phyloP scores from a whole-genome alignment of 345 rosid genomes.

The Syzygium aqueum region DNA sequence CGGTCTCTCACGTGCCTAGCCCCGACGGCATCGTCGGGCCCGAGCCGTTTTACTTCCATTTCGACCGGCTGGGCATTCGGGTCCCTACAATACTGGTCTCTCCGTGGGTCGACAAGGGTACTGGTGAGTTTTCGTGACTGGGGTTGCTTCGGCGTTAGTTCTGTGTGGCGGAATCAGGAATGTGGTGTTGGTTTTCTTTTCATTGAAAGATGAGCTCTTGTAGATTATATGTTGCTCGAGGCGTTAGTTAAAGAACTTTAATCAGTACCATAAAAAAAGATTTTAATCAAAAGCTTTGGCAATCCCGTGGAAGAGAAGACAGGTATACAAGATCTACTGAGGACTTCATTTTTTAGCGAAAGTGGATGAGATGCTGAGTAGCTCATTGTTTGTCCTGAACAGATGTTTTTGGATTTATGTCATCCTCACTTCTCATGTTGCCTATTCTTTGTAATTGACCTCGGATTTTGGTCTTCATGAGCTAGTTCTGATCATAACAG shows the following conservation, averaged over 20 bases:
- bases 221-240: neutral
- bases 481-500: neutral
- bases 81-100: conserved; percentile 81
- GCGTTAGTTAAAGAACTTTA: neutral
- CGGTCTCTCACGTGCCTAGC: conserved; percentile 65
- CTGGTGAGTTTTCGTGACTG: conserved; percentile 40
- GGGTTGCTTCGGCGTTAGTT: neutral
- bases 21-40: conserved; percentile 93
- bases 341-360: neutral
- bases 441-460: neutral
- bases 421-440: neutral
- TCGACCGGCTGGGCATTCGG: conserved; percentile 85
- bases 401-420: neutral
- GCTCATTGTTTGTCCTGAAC: neutral
- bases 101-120: conserved; percentile 92
- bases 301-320: neutral
- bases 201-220: neutral
- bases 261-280: neutral
- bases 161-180: neutral
- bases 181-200: neutral
- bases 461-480: neutral
- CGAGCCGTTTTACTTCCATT: conserved; percentile 85
- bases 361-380: neutral
- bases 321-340: neutral
- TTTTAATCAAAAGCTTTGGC: neutral